A percentile compares a stretch with the other conserved stretches of the same genome.
Evolutionary conservation across 164 flowering plant species (phyloP).

Genomic region (Buxus sempervirens): DNA sequence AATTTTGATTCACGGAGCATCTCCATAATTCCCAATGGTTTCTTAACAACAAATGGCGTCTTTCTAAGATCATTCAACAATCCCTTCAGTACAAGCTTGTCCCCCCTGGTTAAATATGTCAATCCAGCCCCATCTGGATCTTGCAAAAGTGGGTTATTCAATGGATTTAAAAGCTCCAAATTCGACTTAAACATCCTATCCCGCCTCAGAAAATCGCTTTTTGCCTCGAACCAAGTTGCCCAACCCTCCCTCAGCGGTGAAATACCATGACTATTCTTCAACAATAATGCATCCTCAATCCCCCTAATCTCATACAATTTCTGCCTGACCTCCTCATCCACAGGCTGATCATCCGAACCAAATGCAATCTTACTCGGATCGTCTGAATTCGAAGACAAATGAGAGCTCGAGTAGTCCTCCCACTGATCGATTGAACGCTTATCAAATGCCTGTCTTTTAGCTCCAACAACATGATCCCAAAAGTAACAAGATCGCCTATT

Average conservation of each 20-base stretch:
- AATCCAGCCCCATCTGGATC: slow-evolving; percentile 82
- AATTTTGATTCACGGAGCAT: neutral
- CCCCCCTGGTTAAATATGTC: slow-evolving; percentile 71
- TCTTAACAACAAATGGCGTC: slow-evolving; percentile 44
- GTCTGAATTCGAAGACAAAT: slow-evolving; percentile 15
- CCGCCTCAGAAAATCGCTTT: slow-evolving; percentile 69
- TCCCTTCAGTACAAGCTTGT: slow-evolving; percentile 54
- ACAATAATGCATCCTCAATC: slow-evolving; percentile 76
- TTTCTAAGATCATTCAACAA: slow-evolving; percentile 47
- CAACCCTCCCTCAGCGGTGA: slow-evolving; percentile 83
- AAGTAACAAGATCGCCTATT: slow-evolving; percentile 37
- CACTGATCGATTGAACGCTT: slow-evolving; percentile 51
- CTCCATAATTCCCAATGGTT: slow-evolving; percentile 25
- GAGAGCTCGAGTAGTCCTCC: slow-evolving; percentile 46
- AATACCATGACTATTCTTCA: slow-evolving; percentile 41
- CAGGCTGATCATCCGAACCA: slow-evolving; percentile 78
- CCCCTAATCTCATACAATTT: slow-evolving; percentile 45
- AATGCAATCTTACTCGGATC: slow-evolving; percentile 43
- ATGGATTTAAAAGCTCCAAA: slow-evolving; percentile 77
- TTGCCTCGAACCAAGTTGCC: slow-evolving; percentile 92
- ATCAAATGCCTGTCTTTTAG: slow-evolving; percentile 47
- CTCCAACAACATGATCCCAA: slow-evolving; percentile 65
- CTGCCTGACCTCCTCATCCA: slow-evolving; percentile 62
- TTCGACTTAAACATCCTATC: slow-evolving; percentile 85
- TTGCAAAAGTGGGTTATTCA: slow-evolving; percentile 78